Conservation (phyloP, 306 rosid genomes). For the Cicer judaicum region DNA sequence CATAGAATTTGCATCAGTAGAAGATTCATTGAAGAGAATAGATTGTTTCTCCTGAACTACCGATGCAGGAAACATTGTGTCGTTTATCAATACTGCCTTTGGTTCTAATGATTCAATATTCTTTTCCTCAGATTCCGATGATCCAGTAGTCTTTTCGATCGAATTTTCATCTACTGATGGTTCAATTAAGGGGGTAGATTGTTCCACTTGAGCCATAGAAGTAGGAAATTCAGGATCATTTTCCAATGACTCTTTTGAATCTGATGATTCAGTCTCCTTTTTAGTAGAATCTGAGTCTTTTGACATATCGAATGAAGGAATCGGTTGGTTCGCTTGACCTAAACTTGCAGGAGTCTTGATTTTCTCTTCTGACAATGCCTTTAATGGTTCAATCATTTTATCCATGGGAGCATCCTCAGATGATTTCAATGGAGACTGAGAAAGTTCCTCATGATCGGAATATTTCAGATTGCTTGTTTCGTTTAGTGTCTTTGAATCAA, state of each 20-base stretch:
- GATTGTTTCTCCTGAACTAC: constrained; percentile 36
- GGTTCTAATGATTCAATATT: constrained; percentile 29
- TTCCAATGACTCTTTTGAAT: constrained; percentile 48
- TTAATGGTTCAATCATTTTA: constrained; percentile 38
- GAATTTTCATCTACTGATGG: constrained; percentile 33
- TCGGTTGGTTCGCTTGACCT: constrained; percentile 40
- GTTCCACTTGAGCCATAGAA: constrained; percentile 39
- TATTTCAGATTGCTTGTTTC: constrained; percentile 28
- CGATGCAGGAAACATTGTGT: constrained; percentile 26
- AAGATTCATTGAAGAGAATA: constrained; percentile 5
- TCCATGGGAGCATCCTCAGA: not conserved
- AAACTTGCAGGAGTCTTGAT: constrained; percentile 33
- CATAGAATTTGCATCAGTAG: constrained; percentile 37
- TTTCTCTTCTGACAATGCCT: constrained; percentile 34
- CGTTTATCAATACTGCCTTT: constrained; percentile 13
- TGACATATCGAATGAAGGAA: constrained; percentile 40
- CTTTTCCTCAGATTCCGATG: constrained; percentile 30
- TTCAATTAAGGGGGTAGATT: constrained; percentile 41
- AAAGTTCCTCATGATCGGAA: constrained; percentile 5
- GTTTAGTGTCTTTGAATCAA: constrained; percentile 23
- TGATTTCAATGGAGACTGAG: constrained; percentile 30
- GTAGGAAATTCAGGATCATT: constrained; percentile 41
- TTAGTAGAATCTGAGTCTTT: constrained; percentile 40
- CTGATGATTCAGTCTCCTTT: constrained; percentile 16
- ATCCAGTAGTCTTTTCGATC: constrained; percentile 19